Conservation (phyloP, 2,329 filamentous ascomycete genomes). For the Pestalotiopsis sp. region DNA sequence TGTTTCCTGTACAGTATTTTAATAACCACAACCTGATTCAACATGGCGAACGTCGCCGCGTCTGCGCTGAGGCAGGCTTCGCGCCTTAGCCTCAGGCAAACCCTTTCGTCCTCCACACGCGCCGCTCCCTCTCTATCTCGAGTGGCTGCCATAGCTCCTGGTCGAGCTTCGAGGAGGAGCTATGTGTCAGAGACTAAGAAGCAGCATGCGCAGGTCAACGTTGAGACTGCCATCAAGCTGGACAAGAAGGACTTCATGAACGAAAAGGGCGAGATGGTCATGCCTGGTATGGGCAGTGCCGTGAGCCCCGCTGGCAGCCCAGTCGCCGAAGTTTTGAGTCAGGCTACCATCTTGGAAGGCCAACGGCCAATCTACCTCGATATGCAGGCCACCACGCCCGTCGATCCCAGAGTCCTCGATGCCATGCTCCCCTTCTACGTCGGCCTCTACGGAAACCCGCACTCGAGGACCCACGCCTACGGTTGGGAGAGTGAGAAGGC, state of each 20-base stretch:
- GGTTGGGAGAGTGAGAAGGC: constrained; percentile 98
- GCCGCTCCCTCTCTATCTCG: constrained; percentile 31
- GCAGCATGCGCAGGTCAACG: constrained; percentile 75
- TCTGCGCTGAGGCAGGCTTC: constrained; percentile 75
- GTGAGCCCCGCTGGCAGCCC: constrained; percentile 75
- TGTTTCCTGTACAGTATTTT: constrained; percentile 14
- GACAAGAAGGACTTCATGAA: constrained; percentile 81
- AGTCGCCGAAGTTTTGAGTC: constrained; percentile 83
- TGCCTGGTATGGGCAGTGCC: constrained; percentile 57
- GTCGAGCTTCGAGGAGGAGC: constrained; percentile 44
- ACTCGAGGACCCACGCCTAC: constrained; percentile 96
- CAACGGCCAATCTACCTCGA: constrained; percentile 96
- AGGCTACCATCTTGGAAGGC: constrained; percentile 90
- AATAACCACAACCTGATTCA: constrained; percentile 17
- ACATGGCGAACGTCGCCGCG: constrained; percentile 67
- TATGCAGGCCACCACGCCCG: constrained; percentile 95
- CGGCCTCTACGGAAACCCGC: constrained; percentile 92
- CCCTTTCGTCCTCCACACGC: constrained; percentile 35
- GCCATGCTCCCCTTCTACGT: constrained; percentile 96
- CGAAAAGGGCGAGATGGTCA: constrained; percentile 39
- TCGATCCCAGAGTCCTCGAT: constrained; percentile 92
- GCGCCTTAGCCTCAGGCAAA: constrained; percentile 48
- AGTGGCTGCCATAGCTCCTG: constrained; percentile 28
- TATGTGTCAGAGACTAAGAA: constrained; percentile 86
- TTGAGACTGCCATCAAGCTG: constrained; percentile 81